A percentile compares a stretch with the other conserved stretches of the same genome.
Conservation (phyloP, 148 eudicot genomes). For the Fallopia convolvulus region DNA sequence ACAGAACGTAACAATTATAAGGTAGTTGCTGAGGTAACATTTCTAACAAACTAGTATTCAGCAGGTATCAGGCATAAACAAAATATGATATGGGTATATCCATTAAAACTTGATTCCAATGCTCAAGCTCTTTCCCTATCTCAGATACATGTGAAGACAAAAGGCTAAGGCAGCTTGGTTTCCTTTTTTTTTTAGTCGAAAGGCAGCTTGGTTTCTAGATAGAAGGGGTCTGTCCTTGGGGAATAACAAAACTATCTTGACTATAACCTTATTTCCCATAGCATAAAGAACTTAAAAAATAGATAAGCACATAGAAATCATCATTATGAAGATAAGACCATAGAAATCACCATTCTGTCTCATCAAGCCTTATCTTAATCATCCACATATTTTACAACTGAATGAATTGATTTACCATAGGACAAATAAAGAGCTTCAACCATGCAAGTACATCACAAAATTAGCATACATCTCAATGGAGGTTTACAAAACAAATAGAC, state of each 20-base stretch:
- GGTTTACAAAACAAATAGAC: background rate
- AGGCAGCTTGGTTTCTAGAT: background rate
- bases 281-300: no score
- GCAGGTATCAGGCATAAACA: background rate
- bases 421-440: background rate
- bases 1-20: background rate
- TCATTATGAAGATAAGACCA: background rate
- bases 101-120: background rate
- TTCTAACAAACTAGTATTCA: background rate
- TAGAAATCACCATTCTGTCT: background rate
- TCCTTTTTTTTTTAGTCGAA: no score
- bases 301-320: background rate
- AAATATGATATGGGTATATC: background rate
- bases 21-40: background rate
- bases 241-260: no score
- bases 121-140: background rate
- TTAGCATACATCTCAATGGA: background rate
- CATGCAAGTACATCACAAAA: background rate
- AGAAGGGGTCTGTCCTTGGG: background rate
- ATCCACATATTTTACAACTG: background rate
- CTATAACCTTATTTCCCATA: no score
- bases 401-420: background rate
- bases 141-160: background rate
- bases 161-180: background rate
- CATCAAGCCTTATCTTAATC: background rate